Base-by-base conservation (phyloP, 2,329 filamentous ascomycete genomes). In the Westerdykella sp. region DNA sequence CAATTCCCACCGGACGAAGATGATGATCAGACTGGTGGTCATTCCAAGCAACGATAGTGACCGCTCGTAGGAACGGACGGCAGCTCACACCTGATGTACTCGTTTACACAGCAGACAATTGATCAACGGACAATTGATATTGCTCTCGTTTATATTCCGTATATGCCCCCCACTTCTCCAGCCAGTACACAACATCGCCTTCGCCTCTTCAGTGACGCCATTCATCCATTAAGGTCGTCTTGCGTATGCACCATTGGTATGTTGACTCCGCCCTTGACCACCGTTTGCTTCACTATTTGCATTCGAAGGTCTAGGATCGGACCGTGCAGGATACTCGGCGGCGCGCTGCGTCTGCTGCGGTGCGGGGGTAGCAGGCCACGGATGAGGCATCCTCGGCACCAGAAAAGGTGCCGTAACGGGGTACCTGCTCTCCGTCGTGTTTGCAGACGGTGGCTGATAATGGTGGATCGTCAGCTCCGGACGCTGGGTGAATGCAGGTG, bases 1-100 rank as follows among this genome's bases (percentile, higher is more conserved):
- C 76, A 79, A 34, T 72, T 96, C 46, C 91, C 91, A 0, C 76
- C 85, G 46, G 88, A 95, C 57, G 87, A 91, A 47, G 81, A 78
- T 21, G 30, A 14, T 6, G 32, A 35, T 35, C 32, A 35, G 3
- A 35, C 9, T 35, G 32, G n/a, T 32, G 6, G 14, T 14, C 12
- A 32, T 14, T 12, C n/a, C n/a, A 15, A 10, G 9, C 32, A 18
- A 6, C n/a, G 18, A 23, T 22, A 10, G 10, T 12, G 13, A 39
- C 31, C 11, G 10, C 12, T 32, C 39, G 5, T 22, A 18, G 3
- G 14, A 32, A 13, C 23, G 22, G 23, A 6, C 34, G 5, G 14
- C 14, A 18, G 11, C 13, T 13, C 10, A 12, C 7, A 23, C 5
- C 21, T 18, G 2, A 25, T 13, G 3, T 37, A 15, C 21, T 6